phyloP scores from a whole-genome alignment of 345 rosid genomes.

The Tarenaya hassleriana region DNA sequence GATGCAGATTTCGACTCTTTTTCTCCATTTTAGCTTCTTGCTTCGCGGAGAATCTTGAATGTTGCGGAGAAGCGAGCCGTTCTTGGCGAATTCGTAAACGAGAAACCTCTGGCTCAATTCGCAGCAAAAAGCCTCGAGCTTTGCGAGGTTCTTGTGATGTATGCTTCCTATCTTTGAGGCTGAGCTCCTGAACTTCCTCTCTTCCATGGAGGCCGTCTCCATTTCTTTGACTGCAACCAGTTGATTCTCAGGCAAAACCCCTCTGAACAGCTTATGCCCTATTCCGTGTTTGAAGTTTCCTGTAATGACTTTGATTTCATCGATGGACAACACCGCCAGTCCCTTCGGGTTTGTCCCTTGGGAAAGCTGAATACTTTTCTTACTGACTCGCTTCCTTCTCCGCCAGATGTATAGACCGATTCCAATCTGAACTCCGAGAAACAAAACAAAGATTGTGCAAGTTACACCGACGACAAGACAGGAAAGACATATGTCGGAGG shows the following conservation, averaged over 20 bases:
- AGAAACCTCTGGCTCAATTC: conserved; percentile 51
- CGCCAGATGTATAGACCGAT: conserved; percentile 39
- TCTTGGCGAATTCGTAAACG: conserved; percentile 56
- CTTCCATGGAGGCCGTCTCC: conserved; percentile 35
- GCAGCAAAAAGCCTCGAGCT: conserved; percentile 70
- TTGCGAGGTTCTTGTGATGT: conserved; percentile 66
- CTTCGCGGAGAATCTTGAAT: conserved; percentile 46
- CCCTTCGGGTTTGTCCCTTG: conserved; percentile 43
- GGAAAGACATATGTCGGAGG: conserved; percentile 39
- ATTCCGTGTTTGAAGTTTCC: conserved; percentile 45
- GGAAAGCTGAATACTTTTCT: conserved; percentile 38
- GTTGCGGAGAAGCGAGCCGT: conserved; percentile 50
- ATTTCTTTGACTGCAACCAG: conserved; percentile 51
- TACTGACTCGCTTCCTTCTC: conserved; percentile 38
- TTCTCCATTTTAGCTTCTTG: conserved; percentile 56
- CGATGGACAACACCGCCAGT: conserved; percentile 43
- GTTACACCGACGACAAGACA: conserved; percentile 58
- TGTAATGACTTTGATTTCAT: conserved; percentile 57
- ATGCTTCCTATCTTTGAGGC: conserved; percentile 65
- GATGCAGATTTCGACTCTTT: conserved; percentile 49
- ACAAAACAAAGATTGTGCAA: conserved; percentile 39
- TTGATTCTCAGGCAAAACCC: conserved; percentile 45
- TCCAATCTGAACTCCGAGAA: conserved; percentile 46
- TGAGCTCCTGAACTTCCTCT: conserved; percentile 59
- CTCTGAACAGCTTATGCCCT: conserved; percentile 56